These are phyloP conservation scores for Candida pini DNA, from an alignment of 805 yeast genomes.

Conservation along the genomic window DNA sequence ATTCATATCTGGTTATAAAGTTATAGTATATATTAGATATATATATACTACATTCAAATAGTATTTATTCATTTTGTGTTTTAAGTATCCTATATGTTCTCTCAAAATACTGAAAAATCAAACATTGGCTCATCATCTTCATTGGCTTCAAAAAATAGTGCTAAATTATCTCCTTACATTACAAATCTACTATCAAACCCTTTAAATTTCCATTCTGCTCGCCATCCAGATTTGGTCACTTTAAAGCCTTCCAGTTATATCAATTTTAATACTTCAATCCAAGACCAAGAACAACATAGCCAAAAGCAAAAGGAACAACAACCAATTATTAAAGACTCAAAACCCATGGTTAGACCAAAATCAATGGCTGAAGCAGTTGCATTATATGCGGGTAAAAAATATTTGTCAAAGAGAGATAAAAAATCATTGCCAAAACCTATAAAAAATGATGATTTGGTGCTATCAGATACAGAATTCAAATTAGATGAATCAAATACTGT, in stretches of 20 bases:
- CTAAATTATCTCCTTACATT: constrained; percentile 59
- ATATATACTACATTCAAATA: no score
- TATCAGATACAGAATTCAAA: constrained; percentile 1
- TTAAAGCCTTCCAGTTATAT: constrained; percentile 45
- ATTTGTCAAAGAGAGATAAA: constrained; percentile 42
- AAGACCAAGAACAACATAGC: constrained; percentile 5
- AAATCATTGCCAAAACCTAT: constrained; percentile 20
- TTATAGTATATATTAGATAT: no score
- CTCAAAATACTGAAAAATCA: background rate
- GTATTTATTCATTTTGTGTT: no score
- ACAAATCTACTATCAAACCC: constrained; percentile 61
- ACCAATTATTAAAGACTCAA: constrained; percentile 5
- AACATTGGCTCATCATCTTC: background rate
- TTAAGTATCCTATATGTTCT: no score
- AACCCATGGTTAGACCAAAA: constrained; percentile 30
- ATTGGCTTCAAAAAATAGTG: no score
- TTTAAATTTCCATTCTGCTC: constrained; percentile 57
- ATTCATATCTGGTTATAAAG: no score
- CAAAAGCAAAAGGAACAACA: constrained; percentile 1
- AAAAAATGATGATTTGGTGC: constrained; percentile 6
- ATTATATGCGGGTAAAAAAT: constrained; percentile 49
- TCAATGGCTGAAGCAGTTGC: constrained; percentile 58
- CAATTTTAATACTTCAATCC: constrained; percentile 27
- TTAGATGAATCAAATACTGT: constrained; percentile 5
- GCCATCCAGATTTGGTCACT: constrained; percentile 42